Evolutionary conservation across 2,329 filamentous ascomycete genomes (phyloP).

Genomic region (Fusarium sp.): DNA sequence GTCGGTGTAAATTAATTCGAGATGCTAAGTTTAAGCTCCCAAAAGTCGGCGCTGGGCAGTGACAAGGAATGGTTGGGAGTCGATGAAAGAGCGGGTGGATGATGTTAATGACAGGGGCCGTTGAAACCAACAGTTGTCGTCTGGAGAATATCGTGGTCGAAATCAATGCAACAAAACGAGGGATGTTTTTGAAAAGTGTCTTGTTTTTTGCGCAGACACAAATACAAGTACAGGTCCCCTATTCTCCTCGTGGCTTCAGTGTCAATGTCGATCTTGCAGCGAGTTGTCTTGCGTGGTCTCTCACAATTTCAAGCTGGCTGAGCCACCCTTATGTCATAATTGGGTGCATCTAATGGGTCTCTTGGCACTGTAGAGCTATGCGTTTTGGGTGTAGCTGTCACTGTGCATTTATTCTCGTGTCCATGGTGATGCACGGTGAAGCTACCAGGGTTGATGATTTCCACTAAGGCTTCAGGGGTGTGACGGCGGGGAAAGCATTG

Average conservation of each 20-base stretch:
- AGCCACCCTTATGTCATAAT: conserved; percentile 49
- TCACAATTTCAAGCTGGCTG: conserved; percentile 47
- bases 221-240: conserved; percentile 34
- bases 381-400: background rate
- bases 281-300: conserved; percentile 47
- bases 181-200: conserved; percentile 28
- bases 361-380: conserved; percentile 34
- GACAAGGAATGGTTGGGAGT: conserved; percentile 42
- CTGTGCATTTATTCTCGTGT: conserved; percentile 9
- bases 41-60: conserved; percentile 39
- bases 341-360: conserved; percentile 13
- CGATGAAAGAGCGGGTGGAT: conserved; percentile 33
- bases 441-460: conserved; percentile 31
- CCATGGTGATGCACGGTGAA: conserved; percentile 18
- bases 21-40: conserved; percentile 16
- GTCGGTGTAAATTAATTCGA: conserved; percentile 5
- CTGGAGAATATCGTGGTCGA: conserved; percentile 8
- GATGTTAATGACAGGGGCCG: conserved; percentile 32
- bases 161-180: conserved; percentile 15
- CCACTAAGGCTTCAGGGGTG: conserved; percentile 33
- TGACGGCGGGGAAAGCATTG: conserved; percentile 40
- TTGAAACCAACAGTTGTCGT: conserved; percentile 26
- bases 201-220: conserved; percentile 31
- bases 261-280: conserved; percentile 42
- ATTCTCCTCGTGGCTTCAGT: conserved; percentile 45